Conservation (phyloP, 2,329 filamentous ascomycete genomes). For the Neofusicoccum sp. region DNA sequence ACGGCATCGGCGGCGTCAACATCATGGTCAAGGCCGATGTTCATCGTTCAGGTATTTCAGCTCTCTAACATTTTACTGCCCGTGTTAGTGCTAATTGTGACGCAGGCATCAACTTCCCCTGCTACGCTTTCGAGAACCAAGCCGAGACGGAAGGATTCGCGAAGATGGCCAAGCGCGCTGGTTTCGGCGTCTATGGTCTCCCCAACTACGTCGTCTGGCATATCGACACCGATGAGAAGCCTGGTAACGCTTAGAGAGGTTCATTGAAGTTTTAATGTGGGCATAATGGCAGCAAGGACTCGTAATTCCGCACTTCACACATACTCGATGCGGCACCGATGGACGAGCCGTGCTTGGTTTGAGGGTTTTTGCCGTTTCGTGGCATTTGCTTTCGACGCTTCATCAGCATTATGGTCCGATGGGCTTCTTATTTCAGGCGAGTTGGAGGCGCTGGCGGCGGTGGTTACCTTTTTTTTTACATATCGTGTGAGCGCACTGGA, state of each 20-base stretch:
- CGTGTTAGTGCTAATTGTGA: neutral
- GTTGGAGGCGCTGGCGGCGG: neutral
- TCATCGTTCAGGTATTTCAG: constrained; percentile 76
- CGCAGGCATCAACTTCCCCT: constrained; percentile 82
- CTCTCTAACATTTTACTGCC: neutral
- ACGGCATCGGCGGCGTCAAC: constrained; percentile 95
- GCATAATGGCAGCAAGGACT: neutral
- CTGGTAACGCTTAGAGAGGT: constrained; percentile 64
- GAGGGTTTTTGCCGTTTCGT: neutral
- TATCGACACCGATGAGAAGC: constrained; percentile 94
- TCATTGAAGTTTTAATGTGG: neutral
- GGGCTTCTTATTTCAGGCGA: neutral
- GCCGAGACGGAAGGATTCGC: constrained; percentile 98
- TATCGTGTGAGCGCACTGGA: neutral
- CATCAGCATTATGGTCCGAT: constrained; percentile 5
- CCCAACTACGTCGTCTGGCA: constrained; percentile 99
- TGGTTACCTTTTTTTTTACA: neutral
- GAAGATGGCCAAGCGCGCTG: constrained; percentile 96
- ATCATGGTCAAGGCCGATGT: constrained; percentile 98
- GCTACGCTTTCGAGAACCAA: constrained; percentile 97
- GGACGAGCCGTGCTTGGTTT: neutral
- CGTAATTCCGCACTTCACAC: neutral
- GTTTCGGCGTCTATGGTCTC: constrained; percentile 87
- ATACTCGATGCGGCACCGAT: neutral
- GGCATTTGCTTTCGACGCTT: neutral